A percentile compares a stretch with the other conserved stretches of the same genome.
These are phyloP conservation scores for Dentipellis sp. DNA, from an alignment of 768 basidiomycete genomes.

Conservation along the genomic window DNA sequence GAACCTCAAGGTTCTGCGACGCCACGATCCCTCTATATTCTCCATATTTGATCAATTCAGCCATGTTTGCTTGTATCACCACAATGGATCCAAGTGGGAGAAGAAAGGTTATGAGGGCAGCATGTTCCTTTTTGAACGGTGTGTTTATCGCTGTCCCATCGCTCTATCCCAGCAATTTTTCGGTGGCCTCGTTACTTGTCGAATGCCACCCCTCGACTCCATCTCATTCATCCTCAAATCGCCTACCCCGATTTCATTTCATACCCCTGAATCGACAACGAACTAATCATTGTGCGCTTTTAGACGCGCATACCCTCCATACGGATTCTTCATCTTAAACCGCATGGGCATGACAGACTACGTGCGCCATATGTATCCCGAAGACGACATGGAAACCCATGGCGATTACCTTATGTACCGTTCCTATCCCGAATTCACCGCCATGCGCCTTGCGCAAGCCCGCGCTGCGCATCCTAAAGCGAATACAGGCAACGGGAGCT, in stretches of 20 bases:
- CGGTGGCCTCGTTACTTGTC: not conserved
- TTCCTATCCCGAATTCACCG: constrained; percentile 62
- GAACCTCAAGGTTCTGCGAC: constrained; percentile 74
- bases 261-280: not conserved
- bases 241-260: not conserved
- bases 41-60: constrained; percentile 84
- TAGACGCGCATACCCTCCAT: constrained; percentile 71
- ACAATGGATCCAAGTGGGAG: constrained; percentile 68
- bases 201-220: no score
- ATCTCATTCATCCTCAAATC: not conserved
- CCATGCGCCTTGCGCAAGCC: constrained; percentile 22
- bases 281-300: constrained; percentile 1
- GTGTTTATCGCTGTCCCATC: constrained; percentile 18
- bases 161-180: not conserved
- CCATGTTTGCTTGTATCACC: constrained; percentile 76
- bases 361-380: constrained; percentile 63
- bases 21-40: constrained; percentile 70
- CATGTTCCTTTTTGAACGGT: constrained; percentile 87
- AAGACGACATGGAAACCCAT: constrained; percentile 59
- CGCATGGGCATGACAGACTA: constrained; percentile 75
- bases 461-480: constrained; percentile 10
- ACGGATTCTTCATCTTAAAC: constrained; percentile 81
- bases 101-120: constrained; percentile 81
- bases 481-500: not conserved
- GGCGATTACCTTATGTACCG: constrained; percentile 67